Evolutionary conservation across 306 rosid species (phyloP).

Genomic region (Dalbergia cultrata): DNA sequence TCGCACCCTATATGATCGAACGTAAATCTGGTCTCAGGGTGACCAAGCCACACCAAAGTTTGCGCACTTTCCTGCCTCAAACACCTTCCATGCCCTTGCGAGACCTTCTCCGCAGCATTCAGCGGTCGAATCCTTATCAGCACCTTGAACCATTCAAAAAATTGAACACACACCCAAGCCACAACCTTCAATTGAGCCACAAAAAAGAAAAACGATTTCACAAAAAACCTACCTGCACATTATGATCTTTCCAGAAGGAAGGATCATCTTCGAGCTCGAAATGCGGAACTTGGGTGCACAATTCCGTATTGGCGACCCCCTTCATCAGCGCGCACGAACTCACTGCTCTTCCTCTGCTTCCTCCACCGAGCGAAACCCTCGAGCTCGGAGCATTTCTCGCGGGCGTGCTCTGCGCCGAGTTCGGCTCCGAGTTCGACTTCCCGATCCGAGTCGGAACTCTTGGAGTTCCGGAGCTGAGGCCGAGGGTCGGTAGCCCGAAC

Average conservation of each 20-base stretch:
- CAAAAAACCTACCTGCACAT: constrained; percentile 74
- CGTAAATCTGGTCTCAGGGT: constrained; percentile 93
- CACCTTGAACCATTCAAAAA: constrained; percentile 66
- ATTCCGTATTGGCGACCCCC: constrained; percentile 49
- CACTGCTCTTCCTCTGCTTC: constrained; percentile 56
- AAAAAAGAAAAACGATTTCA: not conserved
- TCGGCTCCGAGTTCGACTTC: constrained; percentile 73
- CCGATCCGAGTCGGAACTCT: constrained; percentile 54
- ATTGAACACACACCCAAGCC: constrained; percentile 32
- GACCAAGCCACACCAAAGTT: constrained; percentile 89
- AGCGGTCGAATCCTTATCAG: constrained; percentile 86
- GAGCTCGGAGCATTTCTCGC: constrained; percentile 63
- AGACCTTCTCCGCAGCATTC: constrained; percentile 71
- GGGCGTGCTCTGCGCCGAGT: constrained; percentile 78
- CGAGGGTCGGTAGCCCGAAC: constrained; percentile 40
- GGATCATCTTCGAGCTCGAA: constrained; percentile 77
- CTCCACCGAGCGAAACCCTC: constrained; percentile 71
- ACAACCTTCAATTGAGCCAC: not conserved
- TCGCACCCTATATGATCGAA: constrained; percentile 92
- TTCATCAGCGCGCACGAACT: constrained; percentile 50
- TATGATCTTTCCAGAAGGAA: constrained; percentile 92
- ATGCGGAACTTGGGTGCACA: constrained; percentile 56
- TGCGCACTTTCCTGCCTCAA: constrained; percentile 86
- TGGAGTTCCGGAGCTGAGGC: constrained; percentile 43
- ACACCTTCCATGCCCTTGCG: constrained; percentile 80